These are phyloP conservation scores for Wickerhamiella infanticola DNA, from an alignment of 1,139 yeast species.

Conservation along the genomic window DNA sequence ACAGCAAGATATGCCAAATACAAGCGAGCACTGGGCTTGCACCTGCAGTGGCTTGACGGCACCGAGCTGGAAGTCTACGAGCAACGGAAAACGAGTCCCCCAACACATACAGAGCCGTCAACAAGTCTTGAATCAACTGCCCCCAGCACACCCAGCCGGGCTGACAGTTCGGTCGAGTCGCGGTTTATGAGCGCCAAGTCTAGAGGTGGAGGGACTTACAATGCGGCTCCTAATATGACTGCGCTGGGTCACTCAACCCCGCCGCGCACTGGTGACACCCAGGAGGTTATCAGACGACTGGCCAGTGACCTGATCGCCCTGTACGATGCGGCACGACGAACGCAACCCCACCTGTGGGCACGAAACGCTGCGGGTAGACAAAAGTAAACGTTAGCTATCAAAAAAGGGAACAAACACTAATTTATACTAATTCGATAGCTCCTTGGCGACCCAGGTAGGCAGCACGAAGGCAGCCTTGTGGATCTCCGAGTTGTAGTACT, in stretches of 20 bases:
- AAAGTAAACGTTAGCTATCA: too few species aligned
- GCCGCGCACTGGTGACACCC: not conserved
- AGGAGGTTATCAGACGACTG: not conserved
- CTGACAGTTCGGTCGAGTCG: not conserved
- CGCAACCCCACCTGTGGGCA: not conserved
- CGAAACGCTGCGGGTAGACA: too few species aligned
- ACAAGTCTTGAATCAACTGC: not conserved
- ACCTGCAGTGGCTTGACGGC: not conserved
- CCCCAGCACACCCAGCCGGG: not conserved
- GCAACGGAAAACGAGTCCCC: not conserved
- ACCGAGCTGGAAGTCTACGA: not conserved
- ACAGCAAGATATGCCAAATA: not conserved
- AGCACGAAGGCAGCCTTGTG: slow-evolving; percentile 77
- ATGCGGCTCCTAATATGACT: not conserved
- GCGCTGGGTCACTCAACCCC: not conserved
- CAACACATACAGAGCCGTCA: not conserved
- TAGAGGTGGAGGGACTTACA: too few species aligned
- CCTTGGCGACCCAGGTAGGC: slow-evolving; percentile 58
- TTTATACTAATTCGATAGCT: slow-evolving; percentile 3
- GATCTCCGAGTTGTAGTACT: slow-evolving; percentile 63
- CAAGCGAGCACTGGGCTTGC: not conserved
- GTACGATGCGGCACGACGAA: not conserved
- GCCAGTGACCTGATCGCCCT: not conserved
- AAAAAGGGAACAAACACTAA: too few species aligned
- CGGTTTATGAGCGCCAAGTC: not conserved